Conservation (phyloP, 257 asterid species). For the Verbascum thapsus region DNA sequence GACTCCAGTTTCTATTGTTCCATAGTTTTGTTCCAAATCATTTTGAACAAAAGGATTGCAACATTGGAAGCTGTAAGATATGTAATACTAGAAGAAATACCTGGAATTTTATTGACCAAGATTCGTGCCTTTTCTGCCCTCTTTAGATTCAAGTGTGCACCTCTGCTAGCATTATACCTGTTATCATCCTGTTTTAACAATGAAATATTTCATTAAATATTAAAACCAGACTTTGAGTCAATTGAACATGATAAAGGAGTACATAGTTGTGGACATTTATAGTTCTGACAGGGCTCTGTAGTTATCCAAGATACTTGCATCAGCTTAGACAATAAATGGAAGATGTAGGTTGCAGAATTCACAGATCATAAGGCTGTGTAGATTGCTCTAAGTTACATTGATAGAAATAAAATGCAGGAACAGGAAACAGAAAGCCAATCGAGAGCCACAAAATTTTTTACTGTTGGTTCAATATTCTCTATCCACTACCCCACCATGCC, state of each 20-base stretch:
- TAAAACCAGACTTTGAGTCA: background rate
- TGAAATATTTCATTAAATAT: background rate
- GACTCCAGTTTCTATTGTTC: background rate
- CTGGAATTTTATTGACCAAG: conserved; percentile 66
- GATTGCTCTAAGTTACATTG: background rate
- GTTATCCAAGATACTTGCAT: background rate
- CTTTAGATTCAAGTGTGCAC: conserved; percentile 76
- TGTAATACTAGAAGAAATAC: conserved; percentile 36
- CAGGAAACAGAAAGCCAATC: background rate
- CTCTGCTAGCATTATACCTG: conserved; percentile 76
- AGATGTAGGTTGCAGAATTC: conserved; percentile 4
- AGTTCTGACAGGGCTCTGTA: background rate
- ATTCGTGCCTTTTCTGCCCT: conserved; percentile 79
- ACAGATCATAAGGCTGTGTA: background rate
- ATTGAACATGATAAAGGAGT: background rate
- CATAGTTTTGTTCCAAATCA: background rate
- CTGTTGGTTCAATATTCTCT: background rate
- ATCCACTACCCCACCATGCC: background rate
- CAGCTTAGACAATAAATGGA: background rate
- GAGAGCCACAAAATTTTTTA: background rate
- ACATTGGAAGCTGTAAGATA: background rate
- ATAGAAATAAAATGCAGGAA: background rate
- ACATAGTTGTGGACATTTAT: background rate
- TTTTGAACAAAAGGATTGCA: background rate
- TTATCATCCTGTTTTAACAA: conserved; percentile 63